These are phyloP conservation scores for Pleoardoris graminearum DNA, from an alignment of 2,329 filamentous ascomycete genomes.

Conservation along the genomic window DNA sequence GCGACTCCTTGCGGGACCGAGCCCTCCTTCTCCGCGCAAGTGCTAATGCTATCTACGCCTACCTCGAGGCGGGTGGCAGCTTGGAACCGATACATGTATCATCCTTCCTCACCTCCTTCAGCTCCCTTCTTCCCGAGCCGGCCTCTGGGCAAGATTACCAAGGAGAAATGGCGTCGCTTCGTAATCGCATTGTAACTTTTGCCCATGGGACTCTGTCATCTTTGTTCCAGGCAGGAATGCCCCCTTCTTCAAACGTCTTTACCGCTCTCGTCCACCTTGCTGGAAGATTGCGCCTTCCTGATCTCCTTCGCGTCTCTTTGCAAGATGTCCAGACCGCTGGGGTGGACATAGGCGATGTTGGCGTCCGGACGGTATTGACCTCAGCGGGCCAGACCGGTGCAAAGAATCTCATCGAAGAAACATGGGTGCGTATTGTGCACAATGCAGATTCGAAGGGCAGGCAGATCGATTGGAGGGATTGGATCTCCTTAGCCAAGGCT, in stretches of 20 bases:
- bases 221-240: constrained; percentile 36
- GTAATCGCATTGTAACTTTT: constrained; percentile 26
- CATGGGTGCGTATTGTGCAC: constrained; percentile 34
- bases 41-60: constrained; percentile 49
- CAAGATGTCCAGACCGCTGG: constrained; percentile 27
- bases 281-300: constrained; percentile 29
- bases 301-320: constrained; percentile 28
- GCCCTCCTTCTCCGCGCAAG: constrained; percentile 42
- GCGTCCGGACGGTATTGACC: constrained; percentile 27
- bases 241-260: constrained; percentile 23
- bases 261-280: constrained; percentile 37
- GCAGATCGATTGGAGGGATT: constrained; percentile 32
- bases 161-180: constrained; percentile 22
- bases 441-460: constrained; percentile 25
- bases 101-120: constrained; percentile 42
- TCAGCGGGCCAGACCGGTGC: constrained; percentile 35
- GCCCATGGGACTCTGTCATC: constrained; percentile 30
- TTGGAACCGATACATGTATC: constrained; percentile 44
- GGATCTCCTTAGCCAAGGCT: constrained; percentile 39
- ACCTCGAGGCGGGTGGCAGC: constrained; percentile 45
- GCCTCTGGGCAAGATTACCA: constrained; percentile 20
- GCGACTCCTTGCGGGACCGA: constrained; percentile 23
- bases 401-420: constrained; percentile 28
- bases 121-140: constrained; percentile 30
- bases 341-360: constrained; percentile 26